Percentiles rank a stretch among this genome's conserved stretches.
Conservation (phyloP, 2,329 filamentous ascomycete genomes). For the Neofusicoccum cordaticola region DNA sequence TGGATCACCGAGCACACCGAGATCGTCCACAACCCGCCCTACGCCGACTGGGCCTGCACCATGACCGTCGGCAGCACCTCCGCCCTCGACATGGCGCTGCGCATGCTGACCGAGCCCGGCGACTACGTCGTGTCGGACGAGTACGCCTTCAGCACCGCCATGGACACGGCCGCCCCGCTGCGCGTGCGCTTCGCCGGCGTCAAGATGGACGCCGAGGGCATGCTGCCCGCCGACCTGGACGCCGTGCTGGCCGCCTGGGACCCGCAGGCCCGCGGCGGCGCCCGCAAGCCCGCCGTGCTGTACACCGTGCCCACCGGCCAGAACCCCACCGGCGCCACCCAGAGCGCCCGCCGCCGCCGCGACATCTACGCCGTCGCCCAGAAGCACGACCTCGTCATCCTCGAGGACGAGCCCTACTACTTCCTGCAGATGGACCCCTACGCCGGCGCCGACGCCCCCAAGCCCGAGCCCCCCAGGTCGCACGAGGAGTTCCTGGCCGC, state of each 20-base stretch:
- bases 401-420: constrained; percentile 95
- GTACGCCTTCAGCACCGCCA: constrained; percentile 80
- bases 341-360: constrained; percentile 63
- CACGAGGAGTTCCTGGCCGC: constrained; percentile 71
- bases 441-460: constrained; percentile 52
- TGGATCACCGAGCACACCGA: constrained; percentile 96
- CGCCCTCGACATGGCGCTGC: constrained; percentile 76
- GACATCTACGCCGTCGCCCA: constrained; percentile 75
- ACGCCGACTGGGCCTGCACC: constrained; percentile 83
- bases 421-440: constrained; percentile 87
- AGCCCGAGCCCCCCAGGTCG: constrained; percentile 51
- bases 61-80: constrained; percentile 85
- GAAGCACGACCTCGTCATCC: constrained; percentile 80
- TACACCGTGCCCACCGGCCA: constrained; percentile 79
- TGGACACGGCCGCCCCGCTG: constrained; percentile 63
- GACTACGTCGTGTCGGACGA: constrained; percentile 84
- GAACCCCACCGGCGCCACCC: constrained; percentile 87
- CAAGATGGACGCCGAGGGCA: constrained; percentile 64
- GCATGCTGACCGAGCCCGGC: constrained; percentile 74
- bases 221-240: constrained; percentile 62
- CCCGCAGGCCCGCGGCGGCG: constrained; percentile 43
- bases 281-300: constrained; percentile 63
- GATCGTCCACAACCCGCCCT: constrained; percentile 80
- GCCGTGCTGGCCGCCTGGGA: constrained; percentile 66
- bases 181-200: constrained; percentile 61